Evolutionary conservation across 2,329 filamentous ascomycete species (phyloP).

Genomic region (Colletotrichum musae): DNA sequence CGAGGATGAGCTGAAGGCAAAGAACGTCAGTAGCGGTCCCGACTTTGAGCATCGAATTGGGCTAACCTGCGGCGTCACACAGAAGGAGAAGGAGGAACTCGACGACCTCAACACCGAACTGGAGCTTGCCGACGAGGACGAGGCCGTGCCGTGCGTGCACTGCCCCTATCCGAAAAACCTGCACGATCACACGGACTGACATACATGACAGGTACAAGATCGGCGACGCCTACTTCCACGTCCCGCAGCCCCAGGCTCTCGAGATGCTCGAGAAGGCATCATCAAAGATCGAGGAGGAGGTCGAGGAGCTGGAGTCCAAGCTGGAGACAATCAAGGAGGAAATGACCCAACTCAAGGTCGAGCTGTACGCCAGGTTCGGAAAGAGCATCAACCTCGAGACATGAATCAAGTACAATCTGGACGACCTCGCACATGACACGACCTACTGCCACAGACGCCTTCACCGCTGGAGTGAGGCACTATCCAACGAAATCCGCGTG

Average conservation of each 20-base stretch:
- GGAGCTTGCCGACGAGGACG: conserved; percentile 95
- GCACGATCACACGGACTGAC: conserved; percentile 9
- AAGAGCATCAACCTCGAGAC: conserved; percentile 97
- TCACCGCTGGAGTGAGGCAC: background rate
- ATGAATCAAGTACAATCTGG: conserved; percentile 57
- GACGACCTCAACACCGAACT: conserved; percentile 93
- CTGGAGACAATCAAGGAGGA: conserved; percentile 83
- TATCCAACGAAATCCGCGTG: background rate
- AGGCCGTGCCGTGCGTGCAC: conserved; percentile 81
- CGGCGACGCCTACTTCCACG: conserved; percentile 92
- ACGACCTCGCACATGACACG: conserved; percentile 16
- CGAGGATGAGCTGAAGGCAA: conserved; percentile 84
- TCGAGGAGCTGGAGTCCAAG: conserved; percentile 82
- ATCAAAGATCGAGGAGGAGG: conserved; percentile 82
- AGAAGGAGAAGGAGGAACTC: conserved; percentile 99
- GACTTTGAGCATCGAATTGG: background rate
- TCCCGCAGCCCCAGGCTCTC: conserved; percentile 88
- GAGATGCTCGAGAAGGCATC: conserved; percentile 83
- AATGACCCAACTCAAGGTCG: conserved; percentile 91
- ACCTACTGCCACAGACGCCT: background rate
- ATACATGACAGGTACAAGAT: conserved; percentile 85
- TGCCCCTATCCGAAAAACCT: background rate
- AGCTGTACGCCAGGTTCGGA: conserved; percentile 94
- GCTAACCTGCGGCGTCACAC: conserved; percentile 42
- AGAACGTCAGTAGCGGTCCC: conserved; percentile 74